A percentile compares a stretch with the other conserved stretches of the same genome.
These are phyloP conservation scores for Elaeis oleifera DNA, from an alignment of 202 grass and related monocot species.

Conservation along the genomic window DNA sequence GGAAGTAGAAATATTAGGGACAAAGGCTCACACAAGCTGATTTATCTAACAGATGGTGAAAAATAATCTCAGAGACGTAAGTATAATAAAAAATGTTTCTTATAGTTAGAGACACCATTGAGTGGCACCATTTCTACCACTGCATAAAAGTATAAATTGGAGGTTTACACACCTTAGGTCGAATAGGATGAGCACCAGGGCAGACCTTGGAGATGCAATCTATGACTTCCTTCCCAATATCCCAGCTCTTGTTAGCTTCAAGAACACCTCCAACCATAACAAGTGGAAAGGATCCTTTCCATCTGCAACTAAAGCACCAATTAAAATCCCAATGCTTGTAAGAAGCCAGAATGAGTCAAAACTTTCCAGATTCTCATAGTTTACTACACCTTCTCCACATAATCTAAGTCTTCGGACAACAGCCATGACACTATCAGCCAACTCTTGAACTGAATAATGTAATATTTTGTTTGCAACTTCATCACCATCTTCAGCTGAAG, in stretches of 20 bases:
- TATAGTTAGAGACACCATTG: too few relatives aligned
- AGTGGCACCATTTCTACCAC: too few relatives aligned
- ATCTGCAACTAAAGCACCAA: conserved; percentile 50
- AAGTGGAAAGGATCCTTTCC: conserved; percentile 69
- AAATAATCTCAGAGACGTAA: too few relatives aligned
- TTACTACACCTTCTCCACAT: conserved; percentile 67
- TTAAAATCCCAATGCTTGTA: conserved; percentile 2
- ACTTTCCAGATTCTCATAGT: too few relatives aligned
- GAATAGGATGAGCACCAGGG: conserved; percentile 57
- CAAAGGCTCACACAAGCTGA: too few relatives aligned
- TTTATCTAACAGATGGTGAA: too few relatives aligned
- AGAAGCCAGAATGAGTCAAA: too few relatives aligned
- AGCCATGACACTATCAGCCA: conserved; percentile 84
- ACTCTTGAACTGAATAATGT: conserved; percentile 67
- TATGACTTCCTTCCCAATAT: conserved; percentile 74
- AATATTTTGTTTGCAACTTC: conserved; percentile 97
- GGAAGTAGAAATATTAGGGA: too few relatives aligned
- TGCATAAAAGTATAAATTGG: conserved; percentile 4
- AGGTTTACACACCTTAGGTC: conserved; percentile 54
- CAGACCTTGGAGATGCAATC: conserved; percentile 74
- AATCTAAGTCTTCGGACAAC: conserved; percentile 77
- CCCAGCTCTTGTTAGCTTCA: conserved; percentile 83
- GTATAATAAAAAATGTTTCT: too few relatives aligned
- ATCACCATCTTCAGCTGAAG: conserved; percentile 88
- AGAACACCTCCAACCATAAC: conserved; percentile 98